phyloP scores from a whole-genome alignment of 2,329 filamentous ascomycete species.

The Tolypocladium pustulatum region DNA sequence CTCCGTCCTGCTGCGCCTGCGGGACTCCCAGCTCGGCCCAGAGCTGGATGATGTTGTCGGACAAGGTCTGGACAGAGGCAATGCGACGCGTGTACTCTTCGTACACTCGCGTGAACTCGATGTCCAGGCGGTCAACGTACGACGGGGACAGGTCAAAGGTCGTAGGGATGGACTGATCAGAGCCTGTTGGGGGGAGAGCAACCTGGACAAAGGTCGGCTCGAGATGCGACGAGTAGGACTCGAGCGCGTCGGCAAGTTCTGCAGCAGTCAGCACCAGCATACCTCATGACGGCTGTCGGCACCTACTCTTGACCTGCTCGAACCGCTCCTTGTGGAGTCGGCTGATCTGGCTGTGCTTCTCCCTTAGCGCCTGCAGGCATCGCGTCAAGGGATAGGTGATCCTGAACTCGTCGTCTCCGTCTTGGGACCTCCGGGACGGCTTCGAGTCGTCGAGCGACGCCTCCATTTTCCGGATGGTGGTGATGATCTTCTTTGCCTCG shows the following conservation, averaged over 20 bases:
- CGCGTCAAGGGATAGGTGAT: constrained; percentile 75
- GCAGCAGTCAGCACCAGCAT: not conserved
- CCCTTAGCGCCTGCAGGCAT: constrained; percentile 72
- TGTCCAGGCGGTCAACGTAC: constrained; percentile 78
- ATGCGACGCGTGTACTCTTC: constrained; percentile 89
- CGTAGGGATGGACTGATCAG: constrained; percentile 65
- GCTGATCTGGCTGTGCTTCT: constrained; percentile 72
- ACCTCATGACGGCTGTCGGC: not conserved
- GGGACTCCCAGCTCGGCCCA: constrained; percentile 95
- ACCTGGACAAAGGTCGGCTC: constrained; percentile 82
- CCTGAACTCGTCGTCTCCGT: constrained; percentile 57
- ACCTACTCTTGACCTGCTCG: constrained; percentile 86
- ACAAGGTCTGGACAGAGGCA: constrained; percentile 59
- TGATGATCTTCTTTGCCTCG: constrained; percentile 77
- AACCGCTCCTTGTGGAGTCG: constrained; percentile 84
- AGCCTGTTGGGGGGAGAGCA: constrained; percentile 70
- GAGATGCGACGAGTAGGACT: constrained; percentile 93
- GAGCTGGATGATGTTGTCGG: constrained; percentile 80
- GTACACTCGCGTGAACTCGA: constrained; percentile 88
- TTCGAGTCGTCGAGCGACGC: constrained; percentile 71
- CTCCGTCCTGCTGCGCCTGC: constrained; percentile 79
- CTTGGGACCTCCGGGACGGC: constrained; percentile 47
- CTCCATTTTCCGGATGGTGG: constrained; percentile 88
- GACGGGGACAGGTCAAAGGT: constrained; percentile 86
- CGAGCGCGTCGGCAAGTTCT: constrained; percentile 89